Evolutionary conservation across 2,329 filamentous ascomycete species (phyloP).

Genomic region (Cladophialophora psammophila): DNA sequence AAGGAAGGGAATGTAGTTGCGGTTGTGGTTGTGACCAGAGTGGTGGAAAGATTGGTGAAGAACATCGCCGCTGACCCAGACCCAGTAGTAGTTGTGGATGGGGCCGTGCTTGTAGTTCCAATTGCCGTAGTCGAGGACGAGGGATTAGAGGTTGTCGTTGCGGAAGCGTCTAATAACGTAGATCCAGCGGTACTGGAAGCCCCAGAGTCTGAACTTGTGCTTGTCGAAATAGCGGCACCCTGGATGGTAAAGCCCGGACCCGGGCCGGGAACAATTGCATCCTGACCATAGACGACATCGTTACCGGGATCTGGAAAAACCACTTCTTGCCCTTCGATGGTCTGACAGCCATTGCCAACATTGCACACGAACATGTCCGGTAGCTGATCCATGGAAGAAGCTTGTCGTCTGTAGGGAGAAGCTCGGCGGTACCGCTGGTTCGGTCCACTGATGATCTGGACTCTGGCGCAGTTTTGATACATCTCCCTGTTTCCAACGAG

Average conservation of each 20-base stretch:
- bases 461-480: slow-evolving; percentile 84
- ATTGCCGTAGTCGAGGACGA: background rate
- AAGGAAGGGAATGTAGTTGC: background rate
- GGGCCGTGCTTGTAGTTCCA: background rate
- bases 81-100: slow-evolving; percentile 9
- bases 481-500: slow-evolving; percentile 78
- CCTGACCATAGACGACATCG: slow-evolving; percentile 54
- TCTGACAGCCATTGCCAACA: slow-evolving; percentile 66
- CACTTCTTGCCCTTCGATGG: slow-evolving; percentile 64
- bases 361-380: slow-evolving; percentile 77
- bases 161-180: background rate
- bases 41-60: slow-evolving; percentile 6
- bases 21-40: background rate
- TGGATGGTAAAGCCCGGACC: slow-evolving; percentile 31
- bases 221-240: slow-evolving; percentile 15
- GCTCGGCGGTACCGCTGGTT: slow-evolving; percentile 27
- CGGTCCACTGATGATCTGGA: slow-evolving; percentile 61
- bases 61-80: background rate
- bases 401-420: slow-evolving; percentile 25
- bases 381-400: slow-evolving; percentile 59
- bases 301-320: slow-evolving; percentile 71
- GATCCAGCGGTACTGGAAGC: background rate
- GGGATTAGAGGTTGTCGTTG: background rate
- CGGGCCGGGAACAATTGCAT: slow-evolving; percentile 35
- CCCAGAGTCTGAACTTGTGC: slow-evolving; percentile 1